phyloP scores from a whole-genome alignment of 192 early-diverging fungal species.

The Coemansia biformis region DNA sequence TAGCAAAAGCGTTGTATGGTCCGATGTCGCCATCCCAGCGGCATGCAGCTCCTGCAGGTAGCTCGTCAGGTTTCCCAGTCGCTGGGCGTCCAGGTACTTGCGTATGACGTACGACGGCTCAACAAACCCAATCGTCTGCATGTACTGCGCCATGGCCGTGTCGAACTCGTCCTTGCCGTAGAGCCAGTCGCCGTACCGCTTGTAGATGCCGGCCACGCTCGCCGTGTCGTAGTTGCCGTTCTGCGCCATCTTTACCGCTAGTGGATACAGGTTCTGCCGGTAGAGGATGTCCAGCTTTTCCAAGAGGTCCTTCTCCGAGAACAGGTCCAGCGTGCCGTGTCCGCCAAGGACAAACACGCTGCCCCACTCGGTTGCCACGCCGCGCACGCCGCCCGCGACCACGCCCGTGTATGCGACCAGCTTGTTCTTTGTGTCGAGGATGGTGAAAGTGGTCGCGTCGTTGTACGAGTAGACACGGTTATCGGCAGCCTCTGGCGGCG shows the following conservation, averaged over 20 bases:
- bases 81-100: constrained; percentile 93
- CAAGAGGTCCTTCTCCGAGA: constrained; percentile 84
- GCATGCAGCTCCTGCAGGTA: constrained; percentile 90
- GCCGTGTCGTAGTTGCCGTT: constrained; percentile 74
- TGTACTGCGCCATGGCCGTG: constrained; percentile 85
- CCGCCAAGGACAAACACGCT: constrained; percentile 79
- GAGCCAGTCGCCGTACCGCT: constrained; percentile 91
- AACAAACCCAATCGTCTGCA: constrained; percentile 84
- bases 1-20: constrained; percentile 93
- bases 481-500: constrained; percentile 20
- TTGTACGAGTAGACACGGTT: constrained; percentile 41
- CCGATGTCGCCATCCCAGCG: constrained; percentile 76
- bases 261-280: constrained; percentile 81
- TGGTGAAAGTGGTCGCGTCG: constrained; percentile 48
- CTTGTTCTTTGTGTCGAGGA: constrained; percentile 91
- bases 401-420: constrained; percentile 82
- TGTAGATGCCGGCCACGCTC: constrained; percentile 88
- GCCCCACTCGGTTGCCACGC: constrained; percentile 83
- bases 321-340: constrained; percentile 45
- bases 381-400: constrained; percentile 64
- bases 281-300: constrained; percentile 85
- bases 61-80: constrained; percentile 80
- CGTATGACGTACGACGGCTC: constrained; percentile 96
- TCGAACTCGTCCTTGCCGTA: constrained; percentile 87
- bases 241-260: constrained; percentile 83